Evolutionary conservation across 2,329 filamentous ascomycete species (phyloP), one percentile per base, ranked within the genome.

Genomic region (Aspergillus unguis): DNA sequence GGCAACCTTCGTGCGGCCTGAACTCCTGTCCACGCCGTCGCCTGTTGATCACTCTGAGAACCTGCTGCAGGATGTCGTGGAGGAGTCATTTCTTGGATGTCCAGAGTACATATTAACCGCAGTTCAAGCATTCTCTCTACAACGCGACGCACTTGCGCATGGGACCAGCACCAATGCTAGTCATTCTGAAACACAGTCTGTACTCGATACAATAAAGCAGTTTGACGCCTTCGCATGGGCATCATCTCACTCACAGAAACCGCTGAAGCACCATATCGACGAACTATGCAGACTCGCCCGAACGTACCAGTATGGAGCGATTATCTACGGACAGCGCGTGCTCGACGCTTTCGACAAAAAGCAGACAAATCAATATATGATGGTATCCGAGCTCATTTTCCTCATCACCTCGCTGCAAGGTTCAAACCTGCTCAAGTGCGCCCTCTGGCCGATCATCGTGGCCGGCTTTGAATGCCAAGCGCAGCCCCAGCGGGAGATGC

Each of bases 41-140:
- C 53, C 55, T 2, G 35, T 60, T 3, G 58, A 60, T 2, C 41
- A 57, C 11, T 50, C 57, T 25, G 54, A 49, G 3, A 31, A 47
- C 3, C 55, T 58, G n/a, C 48, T 49, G 3, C 53, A 62, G 41
- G 67, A 71, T 47, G 57, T 55, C 1, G 61, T 69, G 2, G 67
- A 71, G 38, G 53, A 62, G 26, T 71, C 69, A 1, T 71, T 71
- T 40, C 66, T 71, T 10, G 69, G 69, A 6, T 71, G 69, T 38
- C 69, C 69, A 0, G 66, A 64, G 31, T 68, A 67, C 42, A 54
- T 71, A 1, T 47, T 71, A 3, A 61, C 56, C 28, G 63, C 62
- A 6, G 63, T 69, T 2, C 65, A 65, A 50, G 60, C 44, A 11
- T 48, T 69, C 7, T 67, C 66, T 0, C 50, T 56, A 9, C 60